Evolutionary conservation across 164 flowering plant species (phyloP), one percentile per base, ranked within the genome.

Genomic region (Taxillus chinensis): DNA sequence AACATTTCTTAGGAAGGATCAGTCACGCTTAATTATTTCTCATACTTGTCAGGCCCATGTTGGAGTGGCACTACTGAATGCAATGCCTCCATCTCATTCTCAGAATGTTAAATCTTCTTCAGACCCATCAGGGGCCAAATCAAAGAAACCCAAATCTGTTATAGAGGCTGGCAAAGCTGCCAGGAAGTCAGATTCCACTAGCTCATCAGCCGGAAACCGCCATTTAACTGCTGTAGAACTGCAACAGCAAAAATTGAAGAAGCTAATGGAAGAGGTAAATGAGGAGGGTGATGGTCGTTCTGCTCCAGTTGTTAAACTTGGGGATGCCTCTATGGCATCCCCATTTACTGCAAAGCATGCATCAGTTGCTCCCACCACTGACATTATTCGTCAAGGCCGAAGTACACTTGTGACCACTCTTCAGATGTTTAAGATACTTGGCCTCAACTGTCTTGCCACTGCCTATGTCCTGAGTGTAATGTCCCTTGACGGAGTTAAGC

Each of bases 321-420:
- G 96, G 38, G 98, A 92, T 75, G 98, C 96, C 10, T 92, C 98
- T 14, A 92, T 92, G 98, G 98, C 96, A 57, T 92, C 98, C 14
- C 96, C 98, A 45, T 92, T 92, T 68, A 87, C 98, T 4, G 98
- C 98, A 57, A 92, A 92, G 74, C 96, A 92, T 75, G 96, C 98
- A 45, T 92, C 98, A 42, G 92, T 92, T 39, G 83, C 89, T 51
- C 98, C 96, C 16, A 85, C 90, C 9, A 80, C 80, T 3, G 98
- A 92, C 75, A 82, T 92, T 45, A 92, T 92, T 60, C 92, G 96
- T n/a, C 98, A 92, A 71, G 96, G 98, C 48, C 83, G 98, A 8
- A 92, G 98, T 70, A 92, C 98, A 2, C 82, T 92, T 27, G 98
- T 92, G 53, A 92, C 98, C 12, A 92, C 98, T 6, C 95, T 92